Evolutionary conservation across 352 stramenopile genomes (phyloP).

Genomic region (Globisporangium viniferum): DNA sequence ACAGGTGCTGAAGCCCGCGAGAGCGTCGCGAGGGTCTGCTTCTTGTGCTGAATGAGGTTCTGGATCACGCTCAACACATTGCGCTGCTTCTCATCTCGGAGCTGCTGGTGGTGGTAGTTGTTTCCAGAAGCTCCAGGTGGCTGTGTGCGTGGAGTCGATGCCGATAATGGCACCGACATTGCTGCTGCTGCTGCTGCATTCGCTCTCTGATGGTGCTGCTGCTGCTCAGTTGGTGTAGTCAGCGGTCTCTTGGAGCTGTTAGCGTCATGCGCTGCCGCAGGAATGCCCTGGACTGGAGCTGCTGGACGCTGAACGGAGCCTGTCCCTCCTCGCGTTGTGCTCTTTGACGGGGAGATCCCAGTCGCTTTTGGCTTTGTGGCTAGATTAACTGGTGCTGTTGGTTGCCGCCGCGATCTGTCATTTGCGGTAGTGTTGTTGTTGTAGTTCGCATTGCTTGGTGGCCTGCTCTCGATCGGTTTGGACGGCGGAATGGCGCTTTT

Average conservation of each 20-base stretch:
- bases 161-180: background rate
- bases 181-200: background rate
- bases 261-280: background rate
- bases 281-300: constrained; percentile 3
- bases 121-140: background rate
- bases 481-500: constrained; percentile 27
- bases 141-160: background rate
- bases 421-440: background rate
- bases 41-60: constrained; percentile 78
- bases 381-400: constrained; percentile 4
- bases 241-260: background rate
- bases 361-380: background rate
- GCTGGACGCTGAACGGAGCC: background rate
- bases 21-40: constrained; percentile 58
- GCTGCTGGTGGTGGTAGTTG: background rate
- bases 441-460: background rate
- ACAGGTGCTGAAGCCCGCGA: constrained; percentile 21
- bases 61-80: constrained; percentile 74
- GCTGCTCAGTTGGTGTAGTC: background rate
- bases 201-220: background rate
- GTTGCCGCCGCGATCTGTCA: background rate
- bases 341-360: constrained; percentile 17
- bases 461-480: constrained; percentile 30
- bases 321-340: constrained; percentile 10
- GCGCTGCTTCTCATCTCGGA: constrained; percentile 48